Evolutionary conservation across 1,284 basidiomycete genomes (phyloP).

Genomic region (Golubevia sp.): DNA sequence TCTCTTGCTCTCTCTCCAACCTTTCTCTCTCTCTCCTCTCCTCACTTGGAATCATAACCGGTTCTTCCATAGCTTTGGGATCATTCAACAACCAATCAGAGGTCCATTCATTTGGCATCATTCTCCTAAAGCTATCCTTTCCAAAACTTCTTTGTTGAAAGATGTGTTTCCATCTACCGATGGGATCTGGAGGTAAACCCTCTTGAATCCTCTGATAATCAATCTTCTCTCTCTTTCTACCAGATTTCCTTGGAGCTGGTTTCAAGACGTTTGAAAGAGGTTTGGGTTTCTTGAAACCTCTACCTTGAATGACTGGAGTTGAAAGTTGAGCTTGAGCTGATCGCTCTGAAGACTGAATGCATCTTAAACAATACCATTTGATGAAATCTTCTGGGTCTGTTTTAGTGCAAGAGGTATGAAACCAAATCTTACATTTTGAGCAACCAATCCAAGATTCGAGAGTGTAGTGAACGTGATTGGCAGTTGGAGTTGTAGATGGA

Average conservation of each 20-base stretch:
- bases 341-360: conserved; percentile 16
- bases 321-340: too few relatives aligned
- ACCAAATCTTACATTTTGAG: conserved; percentile 41
- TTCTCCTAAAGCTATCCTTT: conserved; percentile 25
- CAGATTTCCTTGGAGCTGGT: conserved; percentile 23
- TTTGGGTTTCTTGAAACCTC: not conserved
- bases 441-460: conserved; percentile 33
- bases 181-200: conserved; percentile 37
- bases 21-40: not conserved
- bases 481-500: conserved; percentile 11
- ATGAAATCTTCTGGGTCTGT: conserved; percentile 27
- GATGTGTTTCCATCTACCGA: conserved; percentile 31
- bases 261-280: conserved; percentile 15
- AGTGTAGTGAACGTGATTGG: conserved; percentile 8
- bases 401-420: conserved; percentile 35
- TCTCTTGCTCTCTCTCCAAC: conserved; percentile 6
- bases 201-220: conserved; percentile 50
- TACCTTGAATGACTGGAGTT: conserved; percentile 10
- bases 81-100: conserved; percentile 33
- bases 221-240: conserved; percentile 22
- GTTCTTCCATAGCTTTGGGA: conserved; percentile 19
- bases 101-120: conserved; percentile 32
- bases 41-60: conserved; percentile 28
- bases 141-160: conserved; percentile 22
- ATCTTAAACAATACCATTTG: conserved; percentile 40